Evolutionary conservation across 148 eudicot species (phyloP).

Genomic region (Selenicereus undatus): DNA sequence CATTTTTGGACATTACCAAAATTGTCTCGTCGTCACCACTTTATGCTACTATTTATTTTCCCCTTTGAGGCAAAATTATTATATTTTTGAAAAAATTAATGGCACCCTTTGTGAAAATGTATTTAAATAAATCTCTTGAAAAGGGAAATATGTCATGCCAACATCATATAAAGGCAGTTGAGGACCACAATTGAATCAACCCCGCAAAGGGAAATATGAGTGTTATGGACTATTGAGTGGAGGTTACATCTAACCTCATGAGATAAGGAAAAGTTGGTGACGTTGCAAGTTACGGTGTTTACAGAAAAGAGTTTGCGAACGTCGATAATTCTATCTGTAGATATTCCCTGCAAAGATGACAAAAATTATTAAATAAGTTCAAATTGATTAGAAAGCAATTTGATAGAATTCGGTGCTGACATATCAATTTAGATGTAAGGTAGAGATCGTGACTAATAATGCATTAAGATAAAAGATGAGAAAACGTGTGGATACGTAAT

Average conservation of each 20-base stretch:
- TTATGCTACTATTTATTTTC: neutral
- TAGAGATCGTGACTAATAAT: neutral
- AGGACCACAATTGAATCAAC: neutral
- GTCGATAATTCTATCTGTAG: slow-evolving; percentile 89
- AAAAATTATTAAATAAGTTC: neutral
- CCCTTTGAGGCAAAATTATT: neutral
- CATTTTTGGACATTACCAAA: neutral
- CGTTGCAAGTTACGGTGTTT: slow-evolving; percentile 64
- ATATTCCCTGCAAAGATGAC: slow-evolving; percentile 65
- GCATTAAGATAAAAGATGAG: neutral
- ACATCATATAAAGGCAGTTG: neutral
- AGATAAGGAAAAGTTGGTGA: slow-evolving; percentile 77
- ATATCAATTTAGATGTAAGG: slow-evolving; percentile 14
- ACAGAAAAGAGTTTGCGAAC: slow-evolving; percentile 73
- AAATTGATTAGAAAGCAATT: neutral
- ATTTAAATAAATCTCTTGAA: neutral
- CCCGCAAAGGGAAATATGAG: neutral
- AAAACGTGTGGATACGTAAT: slow-evolving; percentile 17
- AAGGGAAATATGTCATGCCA: neutral
- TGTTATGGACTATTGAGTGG: neutral
- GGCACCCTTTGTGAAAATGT: neutral
- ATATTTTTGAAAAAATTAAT: no score
- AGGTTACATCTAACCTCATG: slow-evolving; percentile 64
- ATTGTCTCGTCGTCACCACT: no score
- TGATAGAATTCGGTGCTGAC: neutral